A percentile compares a stretch with the other conserved stretches of the same genome.
Conservation (phyloP, 768 basidiomycete species). For the Suillus ampliporus region DNA sequence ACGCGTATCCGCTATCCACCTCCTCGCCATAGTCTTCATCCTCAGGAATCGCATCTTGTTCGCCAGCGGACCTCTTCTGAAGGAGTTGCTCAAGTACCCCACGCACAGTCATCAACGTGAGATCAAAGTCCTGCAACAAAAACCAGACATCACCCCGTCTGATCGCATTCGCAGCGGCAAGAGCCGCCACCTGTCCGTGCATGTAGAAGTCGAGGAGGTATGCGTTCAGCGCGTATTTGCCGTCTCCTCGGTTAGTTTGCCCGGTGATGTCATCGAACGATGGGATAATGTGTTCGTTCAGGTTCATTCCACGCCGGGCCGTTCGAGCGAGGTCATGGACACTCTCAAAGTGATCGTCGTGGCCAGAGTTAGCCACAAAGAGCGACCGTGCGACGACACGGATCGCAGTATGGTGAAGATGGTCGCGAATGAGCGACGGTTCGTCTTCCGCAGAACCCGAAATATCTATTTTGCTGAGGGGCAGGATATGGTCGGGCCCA, state of each 20-base stretch:
- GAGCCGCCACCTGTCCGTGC: conserved; percentile 60
- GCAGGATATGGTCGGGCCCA: conserved; percentile 51
- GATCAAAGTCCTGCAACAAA: conserved; percentile 59
- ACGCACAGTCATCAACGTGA: conserved; percentile 56
- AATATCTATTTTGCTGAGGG: conserved; percentile 48
- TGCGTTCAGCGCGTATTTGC: conserved; percentile 55
- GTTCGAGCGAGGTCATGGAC: conserved; percentile 59
- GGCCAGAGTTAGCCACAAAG: conserved; percentile 74
- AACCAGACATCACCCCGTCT: conserved; percentile 71
- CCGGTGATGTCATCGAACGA: conserved; percentile 47
- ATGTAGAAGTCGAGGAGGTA: conserved; percentile 72
- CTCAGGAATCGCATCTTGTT: conserved; percentile 18
- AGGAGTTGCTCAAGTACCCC: conserved; percentile 55
- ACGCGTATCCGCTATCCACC: conserved; percentile 41
- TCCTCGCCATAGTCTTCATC: conserved; percentile 28
- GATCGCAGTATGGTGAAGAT: conserved; percentile 47
- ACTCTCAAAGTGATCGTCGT: conserved; percentile 56
- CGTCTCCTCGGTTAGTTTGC: conserved; percentile 23
- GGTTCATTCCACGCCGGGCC: conserved; percentile 54
- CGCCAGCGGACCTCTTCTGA: conserved; percentile 27
- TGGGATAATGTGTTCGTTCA: conserved; percentile 67
- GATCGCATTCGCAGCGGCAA: conserved; percentile 60
- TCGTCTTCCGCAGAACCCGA: conserved; percentile 17
- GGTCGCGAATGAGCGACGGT: conserved; percentile 18
- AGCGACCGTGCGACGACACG: conserved; percentile 53